Evolutionary conservation across 2,329 filamentous ascomycete species (phyloP), one percentile per base, ranked within the genome.

Genomic region (Cytospora paraplurivora): DNA sequence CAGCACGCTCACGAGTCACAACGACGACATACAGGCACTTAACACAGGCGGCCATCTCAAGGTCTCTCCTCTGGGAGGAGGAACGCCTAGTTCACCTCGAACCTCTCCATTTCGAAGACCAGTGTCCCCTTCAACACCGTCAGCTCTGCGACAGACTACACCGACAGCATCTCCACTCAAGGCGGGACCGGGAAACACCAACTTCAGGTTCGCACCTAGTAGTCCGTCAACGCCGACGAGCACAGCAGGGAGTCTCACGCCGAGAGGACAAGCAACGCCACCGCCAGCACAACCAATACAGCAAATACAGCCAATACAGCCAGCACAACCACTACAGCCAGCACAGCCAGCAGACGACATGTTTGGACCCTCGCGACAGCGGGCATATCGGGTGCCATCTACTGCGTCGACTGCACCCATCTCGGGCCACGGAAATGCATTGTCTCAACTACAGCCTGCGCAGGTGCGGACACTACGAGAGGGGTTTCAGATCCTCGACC

Each of bases 401-500:
- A 69, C 73, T 21, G 67, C 76, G 33, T 75, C 76, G 47, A 71
- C 73, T 27, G 67, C 76, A 32, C 75, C 76, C 34, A 71, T 77
- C 7, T 71, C 79, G 49, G 75, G 74, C 4, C 75, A 79, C 60
- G 79, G 81, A 38, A 86, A 82, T 69, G 81, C 87, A 15, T 79
- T 93, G 52, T 88, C 88, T 3, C 89, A 91, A 71, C 78, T 98
- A 50, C 90, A 94, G 44, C 88, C 92, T 2, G 82, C 91, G 3
- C 92, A 97, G 70, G 87, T 97, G 41, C 87, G 93, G 71, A 91
- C 92, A 70, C 85, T 99, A 76, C 87, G 95, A 66, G 94, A 98
- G 73, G 92, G 90, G 0, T 99, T 98, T 76, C 92, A 96, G 75
- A 93, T 97, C 64, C 82, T 99, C 54, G 95, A 98, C 75, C 85